Percentiles rank a stretch among this genome's conserved stretches.
phyloP scores from a whole-genome alignment of 148 eudicot species.

The Rhododendron williamsianum region DNA sequence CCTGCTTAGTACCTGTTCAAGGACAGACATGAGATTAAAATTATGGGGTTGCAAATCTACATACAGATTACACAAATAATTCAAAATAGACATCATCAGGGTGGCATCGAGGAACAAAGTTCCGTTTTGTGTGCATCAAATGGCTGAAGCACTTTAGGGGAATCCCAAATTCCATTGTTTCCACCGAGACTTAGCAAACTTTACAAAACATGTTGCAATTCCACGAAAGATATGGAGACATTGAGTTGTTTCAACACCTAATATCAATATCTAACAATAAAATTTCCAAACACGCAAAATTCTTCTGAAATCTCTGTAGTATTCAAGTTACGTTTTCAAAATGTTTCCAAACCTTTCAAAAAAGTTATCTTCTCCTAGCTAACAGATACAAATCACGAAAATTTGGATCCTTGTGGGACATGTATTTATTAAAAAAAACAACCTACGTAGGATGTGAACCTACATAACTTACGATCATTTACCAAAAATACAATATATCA shows the following conservation, averaged over 20 bases:
- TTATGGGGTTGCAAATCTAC: not conserved
- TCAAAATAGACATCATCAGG: not conserved
- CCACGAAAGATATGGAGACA: not conserved
- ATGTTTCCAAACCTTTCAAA: not conserved
- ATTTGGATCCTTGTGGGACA: not conserved
- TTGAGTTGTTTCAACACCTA: not conserved
- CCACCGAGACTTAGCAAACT: not conserved
- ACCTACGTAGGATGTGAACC: not conserved
- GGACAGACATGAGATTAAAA: not conserved
- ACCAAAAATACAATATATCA: not conserved
- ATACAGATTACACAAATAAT: not conserved
- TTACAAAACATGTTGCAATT: not conserved
- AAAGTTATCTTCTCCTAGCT: not conserved
- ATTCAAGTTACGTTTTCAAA: not conserved
- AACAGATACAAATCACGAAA: not conserved
- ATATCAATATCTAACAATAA: not conserved
- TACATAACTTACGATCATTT: not conserved
- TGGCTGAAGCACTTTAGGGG: not conserved
- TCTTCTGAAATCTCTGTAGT: not conserved
- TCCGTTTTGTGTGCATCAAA: not conserved
- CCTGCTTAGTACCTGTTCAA: constrained; percentile 43
- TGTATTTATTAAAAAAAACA: not conserved
- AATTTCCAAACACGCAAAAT: not conserved
- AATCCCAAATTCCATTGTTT: not conserved
- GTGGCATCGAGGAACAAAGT: not conserved